phyloP scores from a whole-genome alignment of 1,139 yeast genomes.

The Magnusiomyces clavatus region DNA sequence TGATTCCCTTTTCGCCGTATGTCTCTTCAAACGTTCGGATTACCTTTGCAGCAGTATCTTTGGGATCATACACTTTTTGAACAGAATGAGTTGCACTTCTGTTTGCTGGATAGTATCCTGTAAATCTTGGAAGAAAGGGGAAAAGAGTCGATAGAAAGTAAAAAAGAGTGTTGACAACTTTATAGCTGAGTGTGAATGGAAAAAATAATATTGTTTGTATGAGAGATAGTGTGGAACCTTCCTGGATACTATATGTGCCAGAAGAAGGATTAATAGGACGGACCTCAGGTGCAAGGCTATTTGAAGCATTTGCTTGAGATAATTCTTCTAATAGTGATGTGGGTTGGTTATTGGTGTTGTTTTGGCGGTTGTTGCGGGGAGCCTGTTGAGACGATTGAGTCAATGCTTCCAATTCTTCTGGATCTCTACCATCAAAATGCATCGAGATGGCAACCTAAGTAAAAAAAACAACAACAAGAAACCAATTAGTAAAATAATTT shows the following conservation, averaged over 20 bases:
- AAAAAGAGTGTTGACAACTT: slow-evolving; percentile 26
- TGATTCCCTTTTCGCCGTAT: slow-evolving; percentile 25
- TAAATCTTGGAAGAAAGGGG: slow-evolving; percentile 32
- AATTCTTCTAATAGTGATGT: slow-evolving; percentile 29
- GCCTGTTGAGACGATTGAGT: too few species aligned
- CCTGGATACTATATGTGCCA: slow-evolving; percentile 18
- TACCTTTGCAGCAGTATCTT: slow-evolving; percentile 36
- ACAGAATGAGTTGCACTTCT: slow-evolving; percentile 28
- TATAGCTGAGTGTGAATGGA: slow-evolving; percentile 30
- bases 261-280: slow-evolving; percentile 20
- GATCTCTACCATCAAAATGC: slow-evolving; percentile 24
- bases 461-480: neutral
- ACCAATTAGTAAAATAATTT: neutral
- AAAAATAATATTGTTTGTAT: slow-evolving; percentile 26
- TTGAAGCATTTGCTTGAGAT: slow-evolving; percentile 6
- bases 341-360: slow-evolving; percentile 4
- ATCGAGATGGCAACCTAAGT: slow-evolving; percentile 24
- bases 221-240: slow-evolving; percentile 21
- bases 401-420: neutral
- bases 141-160: slow-evolving; percentile 29
- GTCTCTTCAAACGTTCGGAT: slow-evolving; percentile 35
- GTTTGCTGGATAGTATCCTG: slow-evolving; percentile 33
- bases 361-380: too few species aligned
- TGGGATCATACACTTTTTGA: slow-evolving; percentile 32
- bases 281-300: slow-evolving; percentile 15